Conservation (phyloP, 75 land plant species). For the Pinus taeda region DNA sequence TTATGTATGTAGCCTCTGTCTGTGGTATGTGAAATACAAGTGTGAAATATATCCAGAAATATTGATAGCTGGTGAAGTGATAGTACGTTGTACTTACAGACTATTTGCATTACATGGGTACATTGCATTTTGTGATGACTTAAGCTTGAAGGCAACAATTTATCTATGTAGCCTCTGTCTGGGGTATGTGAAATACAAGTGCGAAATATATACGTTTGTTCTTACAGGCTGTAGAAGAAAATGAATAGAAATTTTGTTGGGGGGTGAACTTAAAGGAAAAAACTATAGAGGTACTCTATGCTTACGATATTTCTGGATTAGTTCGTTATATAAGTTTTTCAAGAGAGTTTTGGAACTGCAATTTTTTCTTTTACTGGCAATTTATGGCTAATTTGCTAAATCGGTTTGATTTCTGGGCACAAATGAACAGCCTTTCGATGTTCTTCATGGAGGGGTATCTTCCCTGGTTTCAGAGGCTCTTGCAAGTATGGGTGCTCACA, state of each 20-base stretch:
- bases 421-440: slow-evolving; percentile 39
- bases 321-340: background rate
- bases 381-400: background rate
- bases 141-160: background rate
- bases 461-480: slow-evolving; percentile 42
- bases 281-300: background rate
- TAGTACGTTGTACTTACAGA: background rate
- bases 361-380: no score
- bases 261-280: background rate
- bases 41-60: no score
- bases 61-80: background rate
- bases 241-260: background rate
- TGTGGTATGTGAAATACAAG: no score
- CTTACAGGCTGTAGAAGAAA: no score
- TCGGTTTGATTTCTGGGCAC: background rate
- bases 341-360: no score
- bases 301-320: background rate
- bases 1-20: background rate
- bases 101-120: background rate
- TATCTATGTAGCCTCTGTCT: background rate
- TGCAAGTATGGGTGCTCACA: slow-evolving; percentile 44
- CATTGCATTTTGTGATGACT: background rate
- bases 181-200: no score
- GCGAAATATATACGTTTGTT: no score
- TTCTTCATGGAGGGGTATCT: slow-evolving; percentile 54